Base-by-base conservation (phyloP, 2,329 filamentous ascomycete genomes). In the Xylaria sp. region DNA sequence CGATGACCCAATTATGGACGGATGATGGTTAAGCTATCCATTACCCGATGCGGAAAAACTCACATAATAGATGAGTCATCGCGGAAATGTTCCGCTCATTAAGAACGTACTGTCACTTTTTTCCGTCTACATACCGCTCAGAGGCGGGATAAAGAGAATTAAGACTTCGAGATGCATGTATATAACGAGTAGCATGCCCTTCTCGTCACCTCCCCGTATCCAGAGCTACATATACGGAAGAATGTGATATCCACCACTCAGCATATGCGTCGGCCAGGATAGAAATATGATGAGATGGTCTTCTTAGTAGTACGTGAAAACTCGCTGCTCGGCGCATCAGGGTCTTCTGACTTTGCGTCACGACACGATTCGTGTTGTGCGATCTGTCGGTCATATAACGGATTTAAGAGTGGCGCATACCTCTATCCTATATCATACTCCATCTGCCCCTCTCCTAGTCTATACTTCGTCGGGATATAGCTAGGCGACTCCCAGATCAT, bases 31-130 rank as follows among this genome's bases (percentile, higher is more conserved):
- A 46, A 47, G 42, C 37, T 43, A 55, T 23, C 7, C 15, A 42
- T 49, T 57, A 6, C 45, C 54, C 8, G 42, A 55, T 55, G 3
- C 14, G 43, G 57, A 49, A 55, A 55, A 17, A 28, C 33, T 40
- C 25, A 42, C 31, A 25, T 23, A 15, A 2, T 15, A 3, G 11
- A 7, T 12, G 37, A 55, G 21, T 19, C 38, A 56, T 35, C 31
- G 61, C 61, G 61, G 61, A 60, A 63, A 23, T 1, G 28, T 63
- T 63, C 61, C 61, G 57, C 52, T 12, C 17, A 5, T 15, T 25
- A 15, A 11, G 23, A 56, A 15, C 15, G 11, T 46, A n/a, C 33
- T 9, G 6, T 23, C 31, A 7, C 35, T 21, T 47, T 35, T 17
- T 5, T 31, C 28, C 9, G 28, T 15, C 31, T 33, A 37, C 6